Percentiles rank a stretch among this genome's conserved stretches.
Evolutionary conservation across 1,284 basidiomycete genomes (phyloP).

Genomic region (Microbotryum scabiosae): DNA sequence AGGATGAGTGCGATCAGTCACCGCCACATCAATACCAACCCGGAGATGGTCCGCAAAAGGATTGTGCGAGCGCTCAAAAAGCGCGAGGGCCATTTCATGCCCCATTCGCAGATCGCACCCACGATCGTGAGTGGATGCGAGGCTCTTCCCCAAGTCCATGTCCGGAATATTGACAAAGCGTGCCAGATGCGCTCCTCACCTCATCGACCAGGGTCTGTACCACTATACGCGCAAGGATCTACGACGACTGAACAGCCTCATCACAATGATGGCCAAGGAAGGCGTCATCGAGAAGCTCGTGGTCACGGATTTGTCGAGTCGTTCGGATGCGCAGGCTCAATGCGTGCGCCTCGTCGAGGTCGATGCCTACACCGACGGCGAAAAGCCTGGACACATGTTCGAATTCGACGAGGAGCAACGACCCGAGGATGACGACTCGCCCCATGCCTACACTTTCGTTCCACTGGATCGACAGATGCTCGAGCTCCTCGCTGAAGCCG

Average conservation of each 20-base stretch:
- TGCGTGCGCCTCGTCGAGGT: not conserved
- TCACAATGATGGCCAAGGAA: slow-evolving; percentile 59
- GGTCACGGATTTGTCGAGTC: slow-evolving; percentile 1
- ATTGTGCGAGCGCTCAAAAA: slow-evolving; percentile 26
- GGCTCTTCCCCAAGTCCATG: too few species aligned
- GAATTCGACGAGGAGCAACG: slow-evolving; percentile 1
- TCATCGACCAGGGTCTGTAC: slow-evolving; percentile 19
- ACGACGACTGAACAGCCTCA: slow-evolving; percentile 62
- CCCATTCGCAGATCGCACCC: slow-evolving; percentile 31
- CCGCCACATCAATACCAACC: slow-evolving; percentile 29
- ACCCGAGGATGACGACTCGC: slow-evolving; percentile 8
- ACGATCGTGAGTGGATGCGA: slow-evolving; percentile 27
- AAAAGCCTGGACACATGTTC: not conserved
- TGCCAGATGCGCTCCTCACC: not conserved
- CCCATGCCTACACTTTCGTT: slow-evolving; percentile 37
- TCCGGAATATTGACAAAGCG: too few species aligned
- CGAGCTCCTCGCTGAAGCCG: slow-evolving; percentile 57
- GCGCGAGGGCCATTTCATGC: slow-evolving; percentile 21
- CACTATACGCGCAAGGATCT: slow-evolving; percentile 54
- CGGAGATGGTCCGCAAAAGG: slow-evolving; percentile 21
- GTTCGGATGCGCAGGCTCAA: too few species aligned
- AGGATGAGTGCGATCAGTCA: slow-evolving; percentile 27
- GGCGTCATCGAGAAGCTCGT: slow-evolving; percentile 60
- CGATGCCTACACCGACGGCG: not conserved
- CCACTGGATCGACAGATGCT: slow-evolving; percentile 67